Conservation (phyloP, 192 early-diverging fungal species). For the Linnemannia schmuckeri region DNA sequence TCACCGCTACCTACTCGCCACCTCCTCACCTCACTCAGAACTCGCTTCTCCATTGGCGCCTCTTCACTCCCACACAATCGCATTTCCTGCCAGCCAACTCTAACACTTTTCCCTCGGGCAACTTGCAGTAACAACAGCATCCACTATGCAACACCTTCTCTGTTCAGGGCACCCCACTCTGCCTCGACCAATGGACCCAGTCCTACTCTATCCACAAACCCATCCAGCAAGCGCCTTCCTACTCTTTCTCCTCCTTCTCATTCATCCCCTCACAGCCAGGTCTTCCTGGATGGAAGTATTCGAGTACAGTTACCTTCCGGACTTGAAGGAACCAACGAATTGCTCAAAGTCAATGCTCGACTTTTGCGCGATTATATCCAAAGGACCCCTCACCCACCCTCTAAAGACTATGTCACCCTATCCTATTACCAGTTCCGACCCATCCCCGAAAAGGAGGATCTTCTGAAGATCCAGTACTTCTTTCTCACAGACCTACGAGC, state of each 20-base stretch:
- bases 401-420: conserved; percentile 56
- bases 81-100: background rate
- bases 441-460: conserved; percentile 22
- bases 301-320: conserved; percentile 10
- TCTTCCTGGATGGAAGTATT: conserved; percentile 15
- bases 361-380: conserved; percentile 41
- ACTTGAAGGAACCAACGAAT: background rate
- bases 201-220: background rate
- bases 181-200: background rate
- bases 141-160: conserved; percentile 6
- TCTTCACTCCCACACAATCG: background rate
- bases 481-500: conserved; percentile 58
- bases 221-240: conserved; percentile 2
- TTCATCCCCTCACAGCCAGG: conserved; percentile 15
- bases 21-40: background rate
- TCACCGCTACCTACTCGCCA: background rate
- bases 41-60: background rate
- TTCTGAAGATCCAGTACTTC: conserved; percentile 54
- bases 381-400: conserved; percentile 35
- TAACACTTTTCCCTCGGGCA: background rate
- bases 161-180: background rate
- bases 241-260: background rate
- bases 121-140: background rate
- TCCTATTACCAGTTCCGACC: conserved; percentile 70
- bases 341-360: conserved; percentile 12